phyloP scores from a whole-genome alignment of 2,329 filamentous ascomycete genomes.

The Clonostachys rhizophaga region DNA sequence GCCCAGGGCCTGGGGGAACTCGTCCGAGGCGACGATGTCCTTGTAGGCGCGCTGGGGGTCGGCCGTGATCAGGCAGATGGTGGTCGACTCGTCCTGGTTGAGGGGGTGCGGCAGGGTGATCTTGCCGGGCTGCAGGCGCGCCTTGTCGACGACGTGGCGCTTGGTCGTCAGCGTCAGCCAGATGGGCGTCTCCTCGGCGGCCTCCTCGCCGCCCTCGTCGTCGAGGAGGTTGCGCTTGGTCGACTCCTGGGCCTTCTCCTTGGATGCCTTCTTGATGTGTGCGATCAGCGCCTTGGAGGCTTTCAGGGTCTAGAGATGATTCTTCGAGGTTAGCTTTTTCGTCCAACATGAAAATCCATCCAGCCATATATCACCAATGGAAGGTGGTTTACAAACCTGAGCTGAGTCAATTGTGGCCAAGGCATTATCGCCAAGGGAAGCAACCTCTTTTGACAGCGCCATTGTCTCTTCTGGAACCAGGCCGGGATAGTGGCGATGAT shows the following conservation, averaged over 20 bases:
- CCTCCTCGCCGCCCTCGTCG: slow-evolving; percentile 29
- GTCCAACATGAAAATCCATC: background rate
- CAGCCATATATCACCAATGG: background rate
- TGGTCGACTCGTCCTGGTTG: slow-evolving; percentile 46
- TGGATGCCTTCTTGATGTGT: slow-evolving; percentile 54
- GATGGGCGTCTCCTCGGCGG: slow-evolving; percentile 44
- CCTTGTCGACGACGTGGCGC: slow-evolving; percentile 65
- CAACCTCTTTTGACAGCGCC: slow-evolving; percentile 35
- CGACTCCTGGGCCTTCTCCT: slow-evolving; percentile 35
- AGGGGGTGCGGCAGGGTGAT: slow-evolving; percentile 75
- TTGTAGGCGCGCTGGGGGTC: slow-evolving; percentile 83
- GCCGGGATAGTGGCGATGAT: background rate
- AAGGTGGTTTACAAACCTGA: slow-evolving; percentile 21
- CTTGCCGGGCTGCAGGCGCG: slow-evolving; percentile 77
- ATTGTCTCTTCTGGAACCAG: slow-evolving; percentile 13
- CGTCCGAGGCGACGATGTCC: slow-evolving; percentile 71
- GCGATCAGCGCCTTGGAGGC: slow-evolving; percentile 58
- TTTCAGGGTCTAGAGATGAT: slow-evolving; percentile 40
- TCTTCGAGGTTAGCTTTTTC: background rate
- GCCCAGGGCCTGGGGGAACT: slow-evolving; percentile 63
- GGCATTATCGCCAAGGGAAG: slow-evolving; percentile 19
- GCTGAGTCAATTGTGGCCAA: slow-evolving; percentile 30
- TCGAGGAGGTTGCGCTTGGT: slow-evolving; percentile 55
- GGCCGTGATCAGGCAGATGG: slow-evolving; percentile 83
- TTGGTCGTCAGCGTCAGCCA: slow-evolving; percentile 63